Evolutionary conservation across 164 flowering plant genomes (phyloP).

Genomic region (Annona squamosa): DNA sequence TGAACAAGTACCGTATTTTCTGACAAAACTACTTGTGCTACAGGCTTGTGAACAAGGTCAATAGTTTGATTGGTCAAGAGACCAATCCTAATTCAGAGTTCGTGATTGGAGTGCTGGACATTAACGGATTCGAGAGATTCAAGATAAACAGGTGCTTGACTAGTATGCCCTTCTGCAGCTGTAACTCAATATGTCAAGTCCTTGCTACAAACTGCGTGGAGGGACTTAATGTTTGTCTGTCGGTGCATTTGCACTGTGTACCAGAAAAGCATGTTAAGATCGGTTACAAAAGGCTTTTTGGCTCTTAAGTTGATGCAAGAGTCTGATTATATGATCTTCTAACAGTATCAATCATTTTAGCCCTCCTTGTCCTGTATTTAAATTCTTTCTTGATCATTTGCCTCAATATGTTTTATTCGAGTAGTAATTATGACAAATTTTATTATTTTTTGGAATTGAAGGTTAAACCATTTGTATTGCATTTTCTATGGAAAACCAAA

Average conservation of each 20-base stretch:
- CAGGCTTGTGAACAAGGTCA: slow-evolving; percentile 93
- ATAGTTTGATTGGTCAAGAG: slow-evolving; percentile 94
- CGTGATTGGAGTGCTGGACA: slow-evolving; percentile 94
- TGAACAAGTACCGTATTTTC: too few species aligned
- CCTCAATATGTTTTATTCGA: too few species aligned
- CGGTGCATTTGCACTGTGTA: too few species aligned
- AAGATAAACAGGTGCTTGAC: slow-evolving; percentile 99
- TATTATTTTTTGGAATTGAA: too few species aligned
- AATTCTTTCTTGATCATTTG: too few species aligned
- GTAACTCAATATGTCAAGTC: slow-evolving; percentile 23
- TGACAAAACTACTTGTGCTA: neutral
- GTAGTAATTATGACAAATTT: too few species aligned
- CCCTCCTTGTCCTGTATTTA: too few species aligned
- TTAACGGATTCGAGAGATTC: slow-evolving; percentile 99
- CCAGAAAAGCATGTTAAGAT: neutral
- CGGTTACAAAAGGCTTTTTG: neutral
- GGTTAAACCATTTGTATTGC: too few species aligned
- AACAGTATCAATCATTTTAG: too few species aligned
- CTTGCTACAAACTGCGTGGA: slow-evolving; percentile 15
- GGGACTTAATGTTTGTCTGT: slow-evolving; percentile 4
- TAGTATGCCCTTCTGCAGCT: slow-evolving; percentile 62
- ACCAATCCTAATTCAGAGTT: slow-evolving; percentile 61
- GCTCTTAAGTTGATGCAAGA: neutral
- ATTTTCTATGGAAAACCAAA: too few species aligned
- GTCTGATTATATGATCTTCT: too few species aligned